phyloP scores from a whole-genome alignment of 2,329 filamentous ascomycete genomes.

The Penicillium sp. region DNA sequence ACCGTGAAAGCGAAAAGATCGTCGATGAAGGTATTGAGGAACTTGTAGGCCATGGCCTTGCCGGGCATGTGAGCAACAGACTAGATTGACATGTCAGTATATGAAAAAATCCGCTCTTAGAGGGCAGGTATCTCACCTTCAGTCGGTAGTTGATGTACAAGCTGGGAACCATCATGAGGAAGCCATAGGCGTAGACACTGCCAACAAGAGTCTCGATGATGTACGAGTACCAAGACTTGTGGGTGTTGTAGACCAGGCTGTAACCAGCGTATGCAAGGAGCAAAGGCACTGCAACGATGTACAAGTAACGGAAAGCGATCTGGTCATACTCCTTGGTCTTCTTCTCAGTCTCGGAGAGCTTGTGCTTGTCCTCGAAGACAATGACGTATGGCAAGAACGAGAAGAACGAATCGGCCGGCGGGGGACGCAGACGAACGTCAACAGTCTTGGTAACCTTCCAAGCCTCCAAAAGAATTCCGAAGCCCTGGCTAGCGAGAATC shows the following conservation, averaged over 20 bases:
- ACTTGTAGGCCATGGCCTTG: conserved; percentile 97
- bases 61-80: conserved; percentile 93
- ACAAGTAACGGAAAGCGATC: conserved; percentile 97
- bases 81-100: conserved; percentile 29
- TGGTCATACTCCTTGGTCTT: conserved; percentile 99
- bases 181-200: conserved; percentile 95
- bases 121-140: conserved; percentile 58
- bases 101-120: neutral
- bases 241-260: conserved; percentile 85
- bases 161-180: conserved; percentile 97
- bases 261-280: conserved; percentile 87
- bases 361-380: conserved; percentile 93
- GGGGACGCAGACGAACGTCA: conserved; percentile 76
- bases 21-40: conserved; percentile 98
- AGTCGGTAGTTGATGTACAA: conserved; percentile 99
- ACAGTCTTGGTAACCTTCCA: conserved; percentile 99
- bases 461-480: conserved; percentile 74
- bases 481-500: conserved; percentile 90
- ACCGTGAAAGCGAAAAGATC: conserved; percentile 98
- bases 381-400: conserved; percentile 78
- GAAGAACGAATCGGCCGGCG: conserved; percentile 66
- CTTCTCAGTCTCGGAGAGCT: conserved; percentile 90
- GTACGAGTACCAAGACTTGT: conserved; percentile 98
- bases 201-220: conserved; percentile 93
- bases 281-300: conserved; percentile 85